Evolutionary conservation across 75 land plant genomes (phyloP), one percentile per base, ranked within the genome.

Genomic region (Gnetum montanum): DNA sequence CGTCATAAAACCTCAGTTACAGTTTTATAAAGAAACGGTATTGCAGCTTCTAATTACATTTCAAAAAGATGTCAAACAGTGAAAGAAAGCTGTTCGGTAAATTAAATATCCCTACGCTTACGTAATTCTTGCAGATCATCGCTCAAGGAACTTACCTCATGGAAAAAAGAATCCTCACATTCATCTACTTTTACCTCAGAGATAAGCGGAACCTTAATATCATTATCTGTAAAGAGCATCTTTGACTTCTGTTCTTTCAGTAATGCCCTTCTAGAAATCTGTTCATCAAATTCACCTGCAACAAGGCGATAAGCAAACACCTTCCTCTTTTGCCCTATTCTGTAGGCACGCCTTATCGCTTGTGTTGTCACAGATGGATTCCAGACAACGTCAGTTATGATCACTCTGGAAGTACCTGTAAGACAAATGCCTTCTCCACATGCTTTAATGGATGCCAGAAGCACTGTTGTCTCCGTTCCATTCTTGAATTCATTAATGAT

Each of bases 351-450:
- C 15, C 97, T 90, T 27, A 91, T 72, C 5, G 97, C 97, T 56
- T 91, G 97, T 19, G 88, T 74, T 19, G 79, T 60, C 7, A 84
- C 85, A 5, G 92, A 72, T 5, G 97, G 97, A 59, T 91, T 91
- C 69, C 90, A 70, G 20, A 65, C 77, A 19, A 84, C 76, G 60
- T 91, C 97, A 47, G 87, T 48, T 12, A 91, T 67, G 3, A 91
- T 54, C 3, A 91, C 65, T 27, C 97, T 69, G 8, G 88, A 83
- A 23, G 92, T 92, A 34, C 97, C 93, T 13, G 84, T 82, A 8
- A 91, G 68, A 34, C 86, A 85, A 4, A 92, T 84, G 2, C 97
- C 97, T 49, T 92, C 97, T 16, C 95, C 95, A 72, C 95, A 92
- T 3, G 97, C 94, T 48, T 81, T 92, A 34, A 92, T 84, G 1